Base-by-base conservation (phyloP, 2,329 filamentous ascomycete species). In the Fusarium chaquense region DNA sequence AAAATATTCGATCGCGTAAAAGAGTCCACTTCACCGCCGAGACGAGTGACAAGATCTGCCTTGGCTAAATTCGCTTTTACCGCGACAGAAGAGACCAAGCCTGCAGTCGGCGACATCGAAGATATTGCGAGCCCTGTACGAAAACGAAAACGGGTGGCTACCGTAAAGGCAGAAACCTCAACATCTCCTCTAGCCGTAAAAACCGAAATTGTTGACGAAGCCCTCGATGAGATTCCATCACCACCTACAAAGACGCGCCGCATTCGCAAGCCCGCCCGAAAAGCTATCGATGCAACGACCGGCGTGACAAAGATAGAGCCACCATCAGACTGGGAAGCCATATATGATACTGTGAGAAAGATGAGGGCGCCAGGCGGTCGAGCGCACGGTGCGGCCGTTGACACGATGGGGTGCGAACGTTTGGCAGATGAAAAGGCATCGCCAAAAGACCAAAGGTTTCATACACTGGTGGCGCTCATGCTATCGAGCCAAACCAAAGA, bases 331-430 rank as follows among this genome's bases (percentile, higher is more conserved):
- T 98, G 96, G 96, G 89, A 93, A 67, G 87, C 90, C 59, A 89
- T 97, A 60, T 99, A 98, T 81, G 81, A 85, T 35, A 82, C 88
- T 1, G 91, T 97, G 45, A 90, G 91, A 75, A 86, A 88, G 75
- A 98, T 98, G 94, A 90, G 89, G 3, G 78, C 80, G 6, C 77
- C 81, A 0, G 85, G 84, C 5, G 85, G 85, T 9, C 76, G 80
- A 81, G 81, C 91, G 77, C 77, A 87, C 83, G 80, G 91, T 86
- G 96, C 96, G 1, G 92, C 95, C 1, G 96, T 99, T 13, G 96
- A 99, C 79, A 98, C 95, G 0, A 98, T 98, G 94, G 96, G 96
- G 13, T 99, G 96, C 80, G 94, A 94, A 80, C 87, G 88, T 10
- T 84, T 96, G 12, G 92, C 92, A 4, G 81, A 85, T 49, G 78